phyloP scores from a whole-genome alignment of 257 asterid genomes.

The Solanum pinnatisectum region DNA sequence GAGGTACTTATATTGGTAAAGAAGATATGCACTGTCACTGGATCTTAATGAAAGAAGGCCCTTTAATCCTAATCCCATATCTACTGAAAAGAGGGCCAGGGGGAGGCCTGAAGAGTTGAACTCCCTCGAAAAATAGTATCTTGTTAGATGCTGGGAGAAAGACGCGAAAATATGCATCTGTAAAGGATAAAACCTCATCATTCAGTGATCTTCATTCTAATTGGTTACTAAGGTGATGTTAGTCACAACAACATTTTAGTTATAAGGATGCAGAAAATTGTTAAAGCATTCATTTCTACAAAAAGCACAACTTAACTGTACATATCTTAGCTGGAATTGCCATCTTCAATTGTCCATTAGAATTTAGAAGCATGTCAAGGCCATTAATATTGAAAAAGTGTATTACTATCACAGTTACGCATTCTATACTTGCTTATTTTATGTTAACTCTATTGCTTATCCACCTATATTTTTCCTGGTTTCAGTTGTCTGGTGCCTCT shows the following conservation, averaged over 20 bases:
- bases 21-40: neutral
- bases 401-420: neutral
- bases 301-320: neutral
- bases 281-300: neutral
- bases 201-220: neutral
- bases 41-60: neutral
- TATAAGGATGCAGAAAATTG: neutral
- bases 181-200: neutral
- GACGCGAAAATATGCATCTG: neutral
- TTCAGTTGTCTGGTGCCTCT: conserved; percentile 64
- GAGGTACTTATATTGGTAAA: neutral
- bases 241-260: neutral
- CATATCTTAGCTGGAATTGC: neutral
- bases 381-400: neutral
- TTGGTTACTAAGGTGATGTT: neutral
- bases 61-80: neutral
- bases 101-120: neutral
- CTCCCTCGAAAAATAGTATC: neutral
- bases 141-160: neutral
- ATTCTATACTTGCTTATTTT: neutral
- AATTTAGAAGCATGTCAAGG: neutral
- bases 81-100: neutral
- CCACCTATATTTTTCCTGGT: neutral
- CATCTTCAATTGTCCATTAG: neutral
- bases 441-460: neutral